Conservation (phyloP, 2,329 filamentous ascomycete genomes). For the Sporothrix pseudoabietina region DNA sequence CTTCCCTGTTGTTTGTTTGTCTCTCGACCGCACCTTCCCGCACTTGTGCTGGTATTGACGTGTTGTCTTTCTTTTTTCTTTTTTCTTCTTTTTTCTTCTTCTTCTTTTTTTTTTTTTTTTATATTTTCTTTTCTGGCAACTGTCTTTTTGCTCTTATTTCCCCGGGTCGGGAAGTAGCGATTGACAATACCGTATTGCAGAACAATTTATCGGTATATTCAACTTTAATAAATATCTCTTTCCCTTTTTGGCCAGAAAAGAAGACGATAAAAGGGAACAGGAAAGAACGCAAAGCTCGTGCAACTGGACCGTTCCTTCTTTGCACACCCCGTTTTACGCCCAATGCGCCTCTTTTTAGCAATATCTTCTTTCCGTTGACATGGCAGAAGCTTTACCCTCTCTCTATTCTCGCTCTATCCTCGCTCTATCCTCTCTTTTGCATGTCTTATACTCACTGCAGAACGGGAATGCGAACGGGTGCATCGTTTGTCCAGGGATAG, state of each 20-base stretch:
- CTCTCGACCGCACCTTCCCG: conserved; percentile 13
- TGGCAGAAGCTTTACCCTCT: neutral
- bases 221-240: neutral
- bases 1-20: conserved; percentile 20
- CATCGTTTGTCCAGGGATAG: neutral
- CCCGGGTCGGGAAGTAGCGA: conserved; percentile 15
- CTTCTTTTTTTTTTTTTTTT: too few relatives aligned
- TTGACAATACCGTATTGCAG: neutral
- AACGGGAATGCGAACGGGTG: conserved; percentile 6
- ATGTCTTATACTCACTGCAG: conserved; percentile 6
- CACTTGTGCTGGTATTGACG: neutral
- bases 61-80: neutral
- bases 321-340: conserved; percentile 14
- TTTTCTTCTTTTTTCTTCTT: neutral
- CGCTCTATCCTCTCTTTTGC: neutral
- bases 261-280: neutral
- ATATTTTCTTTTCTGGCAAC: too few relatives aligned
- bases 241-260: neutral
- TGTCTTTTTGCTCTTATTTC: neutral
- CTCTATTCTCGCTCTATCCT: too few relatives aligned
- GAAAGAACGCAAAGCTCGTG: neutral
- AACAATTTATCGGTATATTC: neutral
- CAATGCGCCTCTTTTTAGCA: conserved; percentile 2
- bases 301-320: conserved; percentile 24
- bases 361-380: neutral